Percentiles rank a stretch among this genome's conserved stretches.
Conservation (phyloP, 768 basidiomycete genomes). For the Suillus bovinus region DNA sequence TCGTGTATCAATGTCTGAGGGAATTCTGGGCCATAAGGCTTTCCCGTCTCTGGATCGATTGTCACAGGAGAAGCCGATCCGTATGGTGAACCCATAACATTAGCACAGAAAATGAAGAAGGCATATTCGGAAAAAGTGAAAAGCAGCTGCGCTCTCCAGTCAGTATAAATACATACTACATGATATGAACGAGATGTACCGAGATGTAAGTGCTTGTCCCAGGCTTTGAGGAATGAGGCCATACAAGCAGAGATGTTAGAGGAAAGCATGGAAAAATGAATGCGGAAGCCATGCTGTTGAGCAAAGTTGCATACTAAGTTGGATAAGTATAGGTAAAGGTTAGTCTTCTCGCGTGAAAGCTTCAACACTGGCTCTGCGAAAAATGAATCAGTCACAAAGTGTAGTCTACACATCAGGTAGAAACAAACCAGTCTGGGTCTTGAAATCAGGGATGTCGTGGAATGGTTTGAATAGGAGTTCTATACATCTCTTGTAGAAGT, state of each 20-base stretch:
- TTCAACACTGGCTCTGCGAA: conserved; percentile 49
- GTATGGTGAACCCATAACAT: conserved; percentile 93
- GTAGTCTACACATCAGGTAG: neutral
- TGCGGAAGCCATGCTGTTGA: conserved; percentile 87
- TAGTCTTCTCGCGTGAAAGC: conserved; percentile 72
- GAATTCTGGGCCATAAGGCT: conserved; percentile 88
- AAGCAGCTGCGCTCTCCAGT: conserved; percentile 60
- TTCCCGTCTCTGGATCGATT: conserved; percentile 72
- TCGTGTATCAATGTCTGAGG: conserved; percentile 91
- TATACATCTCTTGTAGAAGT: conserved; percentile 87
- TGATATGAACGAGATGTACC: conserved; percentile 50
- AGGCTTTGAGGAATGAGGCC: conserved; percentile 73
- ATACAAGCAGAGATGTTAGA: conserved; percentile 73
- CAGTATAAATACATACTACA: conserved; percentile 5
- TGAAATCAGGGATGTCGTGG: conserved; percentile 68
- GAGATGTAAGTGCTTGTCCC: conserved; percentile 91
- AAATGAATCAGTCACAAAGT: conserved; percentile 7
- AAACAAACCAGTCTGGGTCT: conserved; percentile 43
- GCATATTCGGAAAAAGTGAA: conserved; percentile 88
- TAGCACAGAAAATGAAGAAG: conserved; percentile 95
- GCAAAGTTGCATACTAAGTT: conserved; percentile 90
- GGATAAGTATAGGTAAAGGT: conserved; percentile 86
- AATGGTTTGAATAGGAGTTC: conserved; percentile 82
- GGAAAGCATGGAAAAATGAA: conserved; percentile 87
- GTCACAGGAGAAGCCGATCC: conserved; percentile 91